A percentile compares a stretch with the other conserved stretches of the same genome.
Evolutionary conservation across 2,329 filamentous ascomycete species (phyloP).

Genomic region (Fusarium avenaceum): DNA sequence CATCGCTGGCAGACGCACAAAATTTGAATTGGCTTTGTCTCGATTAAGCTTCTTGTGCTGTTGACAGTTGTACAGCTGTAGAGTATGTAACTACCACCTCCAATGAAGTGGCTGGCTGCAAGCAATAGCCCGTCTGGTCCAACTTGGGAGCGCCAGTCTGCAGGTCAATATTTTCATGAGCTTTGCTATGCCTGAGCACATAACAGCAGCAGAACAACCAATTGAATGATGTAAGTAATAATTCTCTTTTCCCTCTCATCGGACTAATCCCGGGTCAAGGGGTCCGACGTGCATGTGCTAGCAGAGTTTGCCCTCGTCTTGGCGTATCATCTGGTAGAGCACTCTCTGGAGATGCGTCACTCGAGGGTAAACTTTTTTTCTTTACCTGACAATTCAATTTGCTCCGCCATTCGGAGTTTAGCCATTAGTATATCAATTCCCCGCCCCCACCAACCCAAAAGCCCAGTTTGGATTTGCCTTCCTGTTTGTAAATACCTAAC

Average conservation of each 20-base stretch:
- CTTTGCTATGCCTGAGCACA: no score
- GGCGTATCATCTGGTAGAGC: constrained; percentile 17
- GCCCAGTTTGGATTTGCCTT: constrained; percentile 8
- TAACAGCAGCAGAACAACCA: no score
- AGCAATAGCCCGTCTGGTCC: constrained; percentile 1
- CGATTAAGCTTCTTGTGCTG: not conserved
- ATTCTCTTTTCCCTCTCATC: constrained; percentile 5
- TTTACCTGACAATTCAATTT: not conserved
- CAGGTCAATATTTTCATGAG: not conserved
- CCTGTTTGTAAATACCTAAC: constrained; percentile 11
- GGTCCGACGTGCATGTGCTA: constrained; percentile 1
- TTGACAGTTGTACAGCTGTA: not conserved
- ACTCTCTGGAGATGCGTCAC: constrained; percentile 9
- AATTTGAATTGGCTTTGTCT: not conserved
- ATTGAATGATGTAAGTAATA: not conserved
- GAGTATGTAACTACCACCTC: not conserved
- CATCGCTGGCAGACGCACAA: constrained; percentile 6
- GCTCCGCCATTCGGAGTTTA: constrained; percentile 21
- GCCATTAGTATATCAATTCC: constrained; percentile 17
- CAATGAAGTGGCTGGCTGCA: not conserved
- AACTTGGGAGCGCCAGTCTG: not conserved
- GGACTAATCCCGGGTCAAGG: constrained; percentile 14
- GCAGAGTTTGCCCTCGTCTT: constrained; percentile 8
- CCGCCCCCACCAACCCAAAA: constrained; percentile 15
- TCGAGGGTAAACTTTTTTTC: constrained; percentile 16